Conservation (phyloP, 2,329 filamentous ascomycete genomes). For the Penicillium italicum region DNA sequence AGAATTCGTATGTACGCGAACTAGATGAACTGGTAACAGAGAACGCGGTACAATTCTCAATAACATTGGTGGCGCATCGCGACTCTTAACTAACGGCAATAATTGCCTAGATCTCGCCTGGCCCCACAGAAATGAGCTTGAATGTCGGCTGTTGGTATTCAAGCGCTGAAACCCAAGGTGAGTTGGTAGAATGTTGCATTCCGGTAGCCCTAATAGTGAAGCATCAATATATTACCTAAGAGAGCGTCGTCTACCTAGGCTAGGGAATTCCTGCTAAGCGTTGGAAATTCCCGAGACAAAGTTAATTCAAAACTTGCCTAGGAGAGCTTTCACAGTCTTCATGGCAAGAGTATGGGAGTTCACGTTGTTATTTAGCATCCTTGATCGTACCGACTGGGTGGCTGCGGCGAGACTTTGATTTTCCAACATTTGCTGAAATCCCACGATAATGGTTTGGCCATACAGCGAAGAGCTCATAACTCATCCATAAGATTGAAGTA, state of each 20-base stretch:
- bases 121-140: constrained; percentile 9
- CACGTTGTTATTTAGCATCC: background rate
- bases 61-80: constrained; percentile 14
- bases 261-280: constrained; percentile 10
- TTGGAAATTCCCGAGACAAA: background rate
- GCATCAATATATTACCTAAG: constrained; percentile 5
- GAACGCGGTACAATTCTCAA: constrained; percentile 2
- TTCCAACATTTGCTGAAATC: background rate
- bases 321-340: too few relatives aligned
- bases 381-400: background rate
- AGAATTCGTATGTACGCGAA: background rate
- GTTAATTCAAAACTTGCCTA: background rate
- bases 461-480: background rate
- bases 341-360: background rate
- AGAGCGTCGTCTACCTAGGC: constrained; percentile 2
- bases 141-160: constrained; percentile 13
- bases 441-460: background rate
- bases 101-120: background rate
- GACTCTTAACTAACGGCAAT: constrained; percentile 18
- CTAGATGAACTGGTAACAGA: background rate
- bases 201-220: constrained; percentile 7
- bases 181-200: constrained; percentile 24
- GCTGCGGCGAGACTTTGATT: background rate
- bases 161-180: constrained; percentile 10
- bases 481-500: background rate